Base-by-base conservation (phyloP, 306 rosid species). In the Castanea mollissima region DNA sequence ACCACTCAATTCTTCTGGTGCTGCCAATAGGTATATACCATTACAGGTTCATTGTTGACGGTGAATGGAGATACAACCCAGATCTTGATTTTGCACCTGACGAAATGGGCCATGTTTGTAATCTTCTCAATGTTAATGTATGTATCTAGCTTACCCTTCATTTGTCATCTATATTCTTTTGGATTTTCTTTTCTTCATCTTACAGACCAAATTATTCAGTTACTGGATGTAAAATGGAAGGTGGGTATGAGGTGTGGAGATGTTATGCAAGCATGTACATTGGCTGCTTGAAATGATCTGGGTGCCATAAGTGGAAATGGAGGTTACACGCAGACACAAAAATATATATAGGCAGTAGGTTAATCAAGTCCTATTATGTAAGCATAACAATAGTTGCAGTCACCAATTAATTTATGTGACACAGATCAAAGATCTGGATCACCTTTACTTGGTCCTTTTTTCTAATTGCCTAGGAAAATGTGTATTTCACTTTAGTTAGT, bases 121-220 rank as follows among this genome's bases (percentile, higher is more conserved):
- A 94, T 84, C 92, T 94, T 76, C 93, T 94, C 46, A 90, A 94
- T 77, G 97, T 92, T 83, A 85, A 91, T 71, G 98, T 94, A 87
- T 63, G 91, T 70, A 60, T 80, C 65, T 76, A 77, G 8, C 65
- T 55, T 18, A 32, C 19, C 70, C 78, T 54, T 72, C 35, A n/a
- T 34, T 69, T 64, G 77, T 79, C 81, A 57, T 78, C 60, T 75
- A 65, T 71, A 21, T 19, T 82, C 10, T 65, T 65, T 63, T 75
- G 67, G 46, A 11, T 54, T 77, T 11, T 52, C 25, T 18, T 12
- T 21, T 55, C 31, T 32, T 81, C 49, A 70, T 15, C 31, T 51
- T 56, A 44, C 16, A 21, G 11, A 35, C 44, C 6, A 70, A 68
- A 19, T 59, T 46, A 69, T 71, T 71, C 74, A 23, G 20, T 63